These are phyloP conservation scores for Mycosphaerella sp. DNA, from an alignment of 2,329 filamentous ascomycete species.

Conservation along the genomic window DNA sequence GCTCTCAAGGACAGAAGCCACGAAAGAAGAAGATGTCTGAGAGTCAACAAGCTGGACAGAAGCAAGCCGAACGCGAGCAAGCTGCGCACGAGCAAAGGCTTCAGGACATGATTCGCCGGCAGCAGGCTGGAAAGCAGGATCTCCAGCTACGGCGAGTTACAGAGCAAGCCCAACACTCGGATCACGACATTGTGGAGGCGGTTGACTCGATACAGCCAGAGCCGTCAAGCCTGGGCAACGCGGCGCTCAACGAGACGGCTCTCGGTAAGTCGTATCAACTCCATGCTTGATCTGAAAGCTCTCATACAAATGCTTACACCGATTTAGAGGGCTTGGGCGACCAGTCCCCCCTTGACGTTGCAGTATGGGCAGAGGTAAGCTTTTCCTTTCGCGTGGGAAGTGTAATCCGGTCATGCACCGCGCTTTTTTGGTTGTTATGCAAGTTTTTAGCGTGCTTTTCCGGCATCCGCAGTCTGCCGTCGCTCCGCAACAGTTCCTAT, in stretches of 20 bases:
- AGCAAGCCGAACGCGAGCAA: neutral
- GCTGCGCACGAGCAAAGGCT: neutral
- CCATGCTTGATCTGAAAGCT: neutral
- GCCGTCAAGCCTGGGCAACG: neutral
- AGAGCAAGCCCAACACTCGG: neutral
- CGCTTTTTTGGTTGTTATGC: neutral
- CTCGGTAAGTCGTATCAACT: neutral
- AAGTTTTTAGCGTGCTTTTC: neutral
- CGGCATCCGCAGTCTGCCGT: neutral
- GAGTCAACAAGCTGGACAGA: neutral
- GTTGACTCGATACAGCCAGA: neutral
- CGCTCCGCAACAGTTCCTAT: too few species aligned
- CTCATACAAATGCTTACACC: neutral
- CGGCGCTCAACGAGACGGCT: neutral
- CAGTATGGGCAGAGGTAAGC: slow-evolving; percentile 10
- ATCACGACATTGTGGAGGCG: neutral
- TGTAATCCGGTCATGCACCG: neutral
- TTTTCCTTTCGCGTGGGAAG: neutral
- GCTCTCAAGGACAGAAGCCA: slow-evolving; percentile 6
- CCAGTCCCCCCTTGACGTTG: neutral
- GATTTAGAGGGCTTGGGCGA: neutral
- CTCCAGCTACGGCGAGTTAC: neutral
- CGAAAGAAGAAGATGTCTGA: slow-evolving; percentile 1
- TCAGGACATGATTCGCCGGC: neutral
- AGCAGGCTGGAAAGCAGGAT: neutral